A percentile compares a stretch with the other conserved stretches of the same genome.
Evolutionary conservation across 1,284 basidiomycete species (phyloP).

Genomic region (Ceratobasidium sp.): DNA sequence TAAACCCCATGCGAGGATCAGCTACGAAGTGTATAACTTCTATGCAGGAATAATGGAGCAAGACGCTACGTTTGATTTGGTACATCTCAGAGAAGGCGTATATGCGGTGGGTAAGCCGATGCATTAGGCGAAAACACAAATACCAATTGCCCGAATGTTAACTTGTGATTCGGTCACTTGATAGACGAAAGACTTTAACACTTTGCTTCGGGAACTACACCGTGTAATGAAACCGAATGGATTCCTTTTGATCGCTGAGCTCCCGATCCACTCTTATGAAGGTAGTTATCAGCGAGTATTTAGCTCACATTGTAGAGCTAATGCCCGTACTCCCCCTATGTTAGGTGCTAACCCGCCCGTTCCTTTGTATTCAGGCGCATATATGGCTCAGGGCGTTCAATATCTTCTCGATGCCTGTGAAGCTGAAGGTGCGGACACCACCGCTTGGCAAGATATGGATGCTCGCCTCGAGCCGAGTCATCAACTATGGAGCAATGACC

Average conservation of each 20-base stretch:
- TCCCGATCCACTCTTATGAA: not conserved
- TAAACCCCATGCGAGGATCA: slow-evolving; percentile 20
- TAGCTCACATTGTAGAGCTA: too few species aligned
- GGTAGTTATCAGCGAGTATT: too few species aligned
- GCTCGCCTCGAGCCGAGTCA: slow-evolving; percentile 6
- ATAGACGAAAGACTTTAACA: not conserved
- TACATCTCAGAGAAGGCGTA: slow-evolving; percentile 20
- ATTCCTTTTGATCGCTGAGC: not conserved
- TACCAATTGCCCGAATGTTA: not conserved
- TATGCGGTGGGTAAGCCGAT: not conserved
- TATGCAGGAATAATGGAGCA: slow-evolving; percentile 14
- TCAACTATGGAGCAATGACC: slow-evolving; percentile 3
- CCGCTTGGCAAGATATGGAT: slow-evolving; percentile 13
- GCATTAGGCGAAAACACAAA: too few species aligned
- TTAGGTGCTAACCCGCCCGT: not conserved
- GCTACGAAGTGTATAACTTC: slow-evolving; percentile 28
- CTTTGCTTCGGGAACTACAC: not conserved
- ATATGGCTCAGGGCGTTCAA: not conserved
- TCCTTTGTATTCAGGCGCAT: not conserved
- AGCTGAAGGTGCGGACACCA: not conserved
- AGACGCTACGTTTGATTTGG: slow-evolving; percentile 32
- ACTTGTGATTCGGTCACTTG: not conserved
- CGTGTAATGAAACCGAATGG: slow-evolving; percentile 11
- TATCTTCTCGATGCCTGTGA: not conserved
- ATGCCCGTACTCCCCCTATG: too few species aligned